phyloP scores from a whole-genome alignment of 2,329 filamentous ascomycete genomes.

The Hypomyces perniciosus region DNA sequence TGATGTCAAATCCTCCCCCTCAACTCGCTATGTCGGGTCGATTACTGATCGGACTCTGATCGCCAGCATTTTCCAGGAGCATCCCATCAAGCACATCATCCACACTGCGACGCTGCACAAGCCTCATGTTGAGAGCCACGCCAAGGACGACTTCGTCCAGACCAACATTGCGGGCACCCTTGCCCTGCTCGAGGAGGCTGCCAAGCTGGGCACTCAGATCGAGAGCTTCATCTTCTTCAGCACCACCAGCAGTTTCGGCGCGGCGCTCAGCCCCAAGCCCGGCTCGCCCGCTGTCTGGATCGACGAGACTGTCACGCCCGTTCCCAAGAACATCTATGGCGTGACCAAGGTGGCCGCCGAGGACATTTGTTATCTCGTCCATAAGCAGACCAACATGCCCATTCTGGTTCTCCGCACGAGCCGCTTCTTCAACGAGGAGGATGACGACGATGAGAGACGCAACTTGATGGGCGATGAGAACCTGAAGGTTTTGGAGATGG shows the following conservation, averaged over 20 bases:
- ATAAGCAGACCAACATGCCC: conserved; percentile 33
- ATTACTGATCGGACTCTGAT: conserved; percentile 32
- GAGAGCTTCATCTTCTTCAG: conserved; percentile 40
- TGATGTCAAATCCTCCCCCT: conserved; percentile 34
- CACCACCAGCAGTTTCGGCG: conserved; percentile 41
- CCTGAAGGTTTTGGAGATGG: conserved; percentile 42
- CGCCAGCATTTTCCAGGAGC: conserved; percentile 22
- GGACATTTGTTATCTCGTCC: conserved; percentile 39
- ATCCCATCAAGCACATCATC: conserved; percentile 35
- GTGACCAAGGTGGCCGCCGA: conserved; percentile 44
- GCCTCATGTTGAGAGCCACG: conserved; percentile 39
- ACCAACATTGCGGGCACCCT: conserved; percentile 41
- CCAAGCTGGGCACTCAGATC: conserved; percentile 20
- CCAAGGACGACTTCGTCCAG: conserved; percentile 37
- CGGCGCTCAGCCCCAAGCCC: conserved; percentile 30
- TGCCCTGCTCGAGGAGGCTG: conserved; percentile 35
- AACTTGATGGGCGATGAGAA: conserved; percentile 34
- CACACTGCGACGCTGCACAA: conserved; percentile 44
- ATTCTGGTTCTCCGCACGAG: conserved; percentile 39
- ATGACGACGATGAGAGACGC: conserved; percentile 38
- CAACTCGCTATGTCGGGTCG: conserved; percentile 32
- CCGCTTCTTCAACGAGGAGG: conserved; percentile 44
- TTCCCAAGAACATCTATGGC: conserved; percentile 45
- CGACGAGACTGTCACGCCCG: conserved; percentile 33
- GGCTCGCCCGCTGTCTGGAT: conserved; percentile 39